Conservation (phyloP, 2,329 filamentous ascomycete species). For the Fonsecaea pedrosoi region DNA sequence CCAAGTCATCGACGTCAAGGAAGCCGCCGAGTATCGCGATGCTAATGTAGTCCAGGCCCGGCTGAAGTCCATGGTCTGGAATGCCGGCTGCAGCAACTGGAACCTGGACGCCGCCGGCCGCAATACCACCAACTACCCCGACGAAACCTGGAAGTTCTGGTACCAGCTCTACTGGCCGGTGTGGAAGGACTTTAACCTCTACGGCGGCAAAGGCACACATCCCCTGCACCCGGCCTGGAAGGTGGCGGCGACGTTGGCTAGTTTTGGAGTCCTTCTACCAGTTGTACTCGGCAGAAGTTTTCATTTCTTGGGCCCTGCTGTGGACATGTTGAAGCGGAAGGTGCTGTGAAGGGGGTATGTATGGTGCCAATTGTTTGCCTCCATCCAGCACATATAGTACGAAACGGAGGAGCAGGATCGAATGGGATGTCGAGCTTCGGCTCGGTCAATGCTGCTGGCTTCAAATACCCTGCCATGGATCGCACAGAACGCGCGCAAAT, state of each 20-base stretch:
- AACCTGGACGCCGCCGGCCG: constrained; percentile 57
- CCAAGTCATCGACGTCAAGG: constrained; percentile 56
- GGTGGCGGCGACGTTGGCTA: constrained; percentile 10
- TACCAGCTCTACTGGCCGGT: constrained; percentile 26
- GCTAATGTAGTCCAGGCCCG: constrained; percentile 55
- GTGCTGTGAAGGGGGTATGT: not conserved
- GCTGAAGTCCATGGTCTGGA: constrained; percentile 58
- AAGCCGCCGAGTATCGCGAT: constrained; percentile 55
- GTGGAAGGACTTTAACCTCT: constrained; percentile 25
- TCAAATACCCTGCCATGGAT: not conserved
- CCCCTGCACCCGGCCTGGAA: constrained; percentile 19
- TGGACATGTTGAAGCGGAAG: constrained; percentile 5
- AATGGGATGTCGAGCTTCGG: no score
- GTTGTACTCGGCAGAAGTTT: not conserved
- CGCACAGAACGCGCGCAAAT: not conserved
- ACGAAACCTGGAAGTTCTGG: constrained; percentile 29
- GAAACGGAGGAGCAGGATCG: not conserved
- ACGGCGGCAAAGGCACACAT: constrained; percentile 16
- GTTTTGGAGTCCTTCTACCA: constrained; percentile 6
- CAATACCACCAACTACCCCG: constrained; percentile 57
- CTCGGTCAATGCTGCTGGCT: not conserved
- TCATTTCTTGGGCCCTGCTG: not conserved
- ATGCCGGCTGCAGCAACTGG: constrained; percentile 56
- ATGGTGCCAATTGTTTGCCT: not conserved
- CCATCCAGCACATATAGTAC: not conserved